Evolutionary conservation across 345 rosid species (phyloP).

Genomic region (Brassica rapa): DNA sequence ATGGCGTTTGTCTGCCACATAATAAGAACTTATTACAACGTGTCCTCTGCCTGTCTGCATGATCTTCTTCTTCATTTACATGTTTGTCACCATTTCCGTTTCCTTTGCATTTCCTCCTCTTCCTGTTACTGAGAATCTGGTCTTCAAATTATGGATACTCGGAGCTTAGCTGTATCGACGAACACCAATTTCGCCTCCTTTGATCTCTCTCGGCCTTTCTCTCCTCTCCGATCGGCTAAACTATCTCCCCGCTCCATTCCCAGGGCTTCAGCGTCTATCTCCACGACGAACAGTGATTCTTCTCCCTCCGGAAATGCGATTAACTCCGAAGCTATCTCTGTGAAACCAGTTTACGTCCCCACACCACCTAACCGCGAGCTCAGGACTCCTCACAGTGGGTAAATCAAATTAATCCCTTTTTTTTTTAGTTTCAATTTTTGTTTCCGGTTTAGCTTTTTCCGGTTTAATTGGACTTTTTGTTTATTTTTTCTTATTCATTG

Average conservation of each 20-base stretch:
- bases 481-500: background rate
- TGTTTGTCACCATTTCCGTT: background rate
- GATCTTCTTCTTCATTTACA: background rate
- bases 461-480: background rate
- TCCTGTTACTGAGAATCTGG: background rate
- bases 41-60: conserved; percentile 14
- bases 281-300: conserved; percentile 26
- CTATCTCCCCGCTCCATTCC: conserved; percentile 27
- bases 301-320: conserved; percentile 4
- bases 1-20: background rate
- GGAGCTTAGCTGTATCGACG: conserved; percentile 20
- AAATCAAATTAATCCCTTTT: background rate
- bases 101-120: background rate
- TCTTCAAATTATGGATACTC: conserved; percentile 24
- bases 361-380: conserved; percentile 66
- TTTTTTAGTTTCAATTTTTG: background rate
- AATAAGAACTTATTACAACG: background rate
- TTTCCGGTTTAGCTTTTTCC: background rate
- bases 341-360: conserved; percentile 60
- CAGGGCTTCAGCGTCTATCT: conserved; percentile 40
- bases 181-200: conserved; percentile 32
- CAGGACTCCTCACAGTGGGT: conserved; percentile 99
- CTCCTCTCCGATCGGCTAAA: conserved; percentile 21
- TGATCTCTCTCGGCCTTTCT: conserved; percentile 22
- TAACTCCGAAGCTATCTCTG: background rate